Base-by-base conservation (phyloP, 768 basidiomycete species). In the Mycena amicta region DNA sequence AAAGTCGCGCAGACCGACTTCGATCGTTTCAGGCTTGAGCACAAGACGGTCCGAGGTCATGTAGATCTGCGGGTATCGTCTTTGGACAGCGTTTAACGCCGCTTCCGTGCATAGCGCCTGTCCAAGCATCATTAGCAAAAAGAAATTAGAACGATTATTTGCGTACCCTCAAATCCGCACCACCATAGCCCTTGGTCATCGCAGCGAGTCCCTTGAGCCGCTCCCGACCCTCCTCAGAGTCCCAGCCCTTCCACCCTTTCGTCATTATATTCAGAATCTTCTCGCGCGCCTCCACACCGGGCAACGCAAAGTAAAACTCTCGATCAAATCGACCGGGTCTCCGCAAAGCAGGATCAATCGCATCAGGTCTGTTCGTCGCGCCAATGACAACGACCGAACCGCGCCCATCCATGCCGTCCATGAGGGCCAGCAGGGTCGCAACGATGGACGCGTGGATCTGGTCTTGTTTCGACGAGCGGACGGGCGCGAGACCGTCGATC, bases 391-490 rank as follows among this genome's bases (percentile, higher is more conserved):
- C 84, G 18, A 99, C 96, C 72, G 98, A 95, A 1, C 95, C 95
- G 52, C 97, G 85, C 1, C 95, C 95, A 62, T 99, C 97, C 96
- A 98, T 98, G 43, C 96, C 97, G 71, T 98, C 97, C 97, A 98
- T 98, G 43, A 98, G 80, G 2, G 97, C 96, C 2, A 99, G 80
- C 8, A 98, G 80, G 0, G 97, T 98, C 51, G 92, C 93, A 5
- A 99, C 97, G 63, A 99, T 95, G 27, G 92, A 95, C 1, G 97
- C 97, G 70, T 98, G 97, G 55, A 98, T 98, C 73, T 99, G 96
- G 70, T 98, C 97, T 67, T 98, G 97, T 68, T 98, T 98, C 18
- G 93, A 92, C n/a, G 94, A 96, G 46, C 97, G 89, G 2, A 98
- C 96, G 2, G 97, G 97, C 13, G 97, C 97, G 20, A 99, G 85